These are phyloP conservation scores for Sanghuangporus sanghuang DNA, from an alignment of 1,284 basidiomycete genomes.

Conservation along the genomic window DNA sequence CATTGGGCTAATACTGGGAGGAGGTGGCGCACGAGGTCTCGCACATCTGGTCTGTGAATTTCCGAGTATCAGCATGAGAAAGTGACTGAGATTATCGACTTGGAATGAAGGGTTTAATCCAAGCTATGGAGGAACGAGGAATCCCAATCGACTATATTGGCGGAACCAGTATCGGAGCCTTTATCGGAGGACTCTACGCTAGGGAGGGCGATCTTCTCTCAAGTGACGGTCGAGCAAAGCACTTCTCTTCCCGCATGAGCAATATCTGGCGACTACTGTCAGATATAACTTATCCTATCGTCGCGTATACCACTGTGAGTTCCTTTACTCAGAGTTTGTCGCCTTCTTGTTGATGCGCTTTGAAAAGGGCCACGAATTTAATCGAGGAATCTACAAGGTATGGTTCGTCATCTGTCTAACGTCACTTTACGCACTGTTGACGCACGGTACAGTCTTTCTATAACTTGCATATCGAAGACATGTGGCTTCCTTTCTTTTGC, in stretches of 20 bases:
- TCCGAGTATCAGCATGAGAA: slow-evolving; percentile 14
- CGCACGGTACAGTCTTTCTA: slow-evolving; percentile 63
- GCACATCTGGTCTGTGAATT: slow-evolving; percentile 72
- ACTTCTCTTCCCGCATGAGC: slow-evolving; percentile 88
- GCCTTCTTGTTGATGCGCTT: background rate
- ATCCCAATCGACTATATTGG: slow-evolving; percentile 93
- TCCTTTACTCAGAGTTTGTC: slow-evolving; percentile 19
- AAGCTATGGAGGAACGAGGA: slow-evolving; percentile 86
- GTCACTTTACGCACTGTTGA: background rate
- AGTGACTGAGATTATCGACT: background rate
- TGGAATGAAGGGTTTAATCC: slow-evolving; percentile 68
- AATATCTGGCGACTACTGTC: slow-evolving; percentile 94
- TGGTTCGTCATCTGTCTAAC: slow-evolving; percentile 5
- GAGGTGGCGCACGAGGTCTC: slow-evolving; percentile 93
- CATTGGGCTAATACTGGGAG: slow-evolving; percentile 92
- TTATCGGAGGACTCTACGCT: slow-evolving; percentile 96
- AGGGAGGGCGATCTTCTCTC: slow-evolving; percentile 89
- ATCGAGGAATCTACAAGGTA: slow-evolving; percentile 79
- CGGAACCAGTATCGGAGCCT: slow-evolving; percentile 86
- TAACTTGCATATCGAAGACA: slow-evolving; percentile 95
- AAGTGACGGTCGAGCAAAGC: slow-evolving; percentile 82
- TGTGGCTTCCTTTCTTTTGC: slow-evolving; percentile 99
- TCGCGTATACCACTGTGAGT: slow-evolving; percentile 93
- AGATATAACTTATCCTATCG: slow-evolving; percentile 95
- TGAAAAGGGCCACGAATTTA: slow-evolving; percentile 84